Evolutionary conservation across 257 asterid species (phyloP), one percentile per base, ranked within the genome.

Genomic region (Rhazya stricta): DNA sequence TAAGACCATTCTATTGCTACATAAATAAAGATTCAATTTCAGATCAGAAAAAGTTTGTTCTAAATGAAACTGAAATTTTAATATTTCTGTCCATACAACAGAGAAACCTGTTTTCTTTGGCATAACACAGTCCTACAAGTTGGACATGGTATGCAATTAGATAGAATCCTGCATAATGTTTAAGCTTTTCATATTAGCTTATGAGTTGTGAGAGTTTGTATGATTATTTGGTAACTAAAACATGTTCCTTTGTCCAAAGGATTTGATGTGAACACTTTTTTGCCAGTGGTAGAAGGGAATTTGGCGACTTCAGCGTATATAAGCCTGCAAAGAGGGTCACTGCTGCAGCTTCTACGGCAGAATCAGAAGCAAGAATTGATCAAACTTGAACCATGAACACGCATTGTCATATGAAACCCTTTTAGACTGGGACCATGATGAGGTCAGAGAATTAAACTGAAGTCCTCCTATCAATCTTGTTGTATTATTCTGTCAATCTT

Each of bases 251-350:
- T 83, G 82, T 74, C 78, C 81, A 74, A 86, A 86, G 90, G 86
- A 79, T 80, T 84, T 87, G 91, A 90, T 67, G 74, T 81, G 80
- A 85, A 79, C 80, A 57, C 42, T 78, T 88, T 85, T 84, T 85
- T 81, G 87, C 84, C 92, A 92, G 99, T 87, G 99, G 99, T 72
- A 90, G 81, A 78, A 88, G 99, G 82, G 96, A 94, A 61, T 94
- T 92, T 7, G 98, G 99, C 1, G 97, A 90, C 53, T 90, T 86
- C 85, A 92, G 97, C 18, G 94, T 92, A 34, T 90, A 89, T 86
- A 92, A 88, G 18, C 93, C 91, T 58, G 65, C 79, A 79, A 83
- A 79, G 48, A 78, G 78, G 70, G 79, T 80, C 67, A 54, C 79
- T 46, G 71, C 73, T 6, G 30, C 67, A 45, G 77, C 74, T 70